These are phyloP conservation scores for Curvularia eragrostidis DNA, from an alignment of 2,329 filamentous ascomycete genomes.

Conservation along the genomic window DNA sequence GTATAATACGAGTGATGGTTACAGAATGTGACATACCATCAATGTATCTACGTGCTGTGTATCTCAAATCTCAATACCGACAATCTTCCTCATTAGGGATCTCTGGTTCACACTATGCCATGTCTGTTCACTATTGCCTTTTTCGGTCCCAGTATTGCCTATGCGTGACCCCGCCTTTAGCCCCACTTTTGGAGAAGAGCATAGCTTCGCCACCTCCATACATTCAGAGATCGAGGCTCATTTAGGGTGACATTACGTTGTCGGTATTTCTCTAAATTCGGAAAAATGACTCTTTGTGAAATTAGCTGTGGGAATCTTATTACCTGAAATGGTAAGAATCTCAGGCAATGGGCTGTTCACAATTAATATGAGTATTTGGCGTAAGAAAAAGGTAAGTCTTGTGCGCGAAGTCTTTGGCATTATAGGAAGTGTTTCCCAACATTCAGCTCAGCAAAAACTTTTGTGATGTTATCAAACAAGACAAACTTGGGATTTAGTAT, in stretches of 20 bases:
- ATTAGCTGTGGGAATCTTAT: neutral
- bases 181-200: conserved; percentile 16
- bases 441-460: no score
- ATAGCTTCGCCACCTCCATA: conserved; percentile 12
- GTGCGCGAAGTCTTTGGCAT: no score
- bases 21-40: neutral
- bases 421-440: no score
- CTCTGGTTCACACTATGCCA: neutral
- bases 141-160: neutral
- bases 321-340: neutral
- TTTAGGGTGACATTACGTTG: neutral
- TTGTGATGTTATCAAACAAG: no score
- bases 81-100: neutral
- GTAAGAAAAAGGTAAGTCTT: no score
- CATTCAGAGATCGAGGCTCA: conserved; percentile 1
- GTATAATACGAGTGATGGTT: neutral
- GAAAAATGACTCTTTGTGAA: neutral
- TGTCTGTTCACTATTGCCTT: neutral
- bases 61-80: neutral
- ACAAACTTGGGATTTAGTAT: no score
- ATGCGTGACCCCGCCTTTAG: conserved; percentile 5
- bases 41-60: neutral
- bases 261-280: neutral
- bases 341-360: neutral
- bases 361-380: neutral